Conservation (phyloP, 805 yeast species). For the Starmerella gropengiesseri region DNA sequence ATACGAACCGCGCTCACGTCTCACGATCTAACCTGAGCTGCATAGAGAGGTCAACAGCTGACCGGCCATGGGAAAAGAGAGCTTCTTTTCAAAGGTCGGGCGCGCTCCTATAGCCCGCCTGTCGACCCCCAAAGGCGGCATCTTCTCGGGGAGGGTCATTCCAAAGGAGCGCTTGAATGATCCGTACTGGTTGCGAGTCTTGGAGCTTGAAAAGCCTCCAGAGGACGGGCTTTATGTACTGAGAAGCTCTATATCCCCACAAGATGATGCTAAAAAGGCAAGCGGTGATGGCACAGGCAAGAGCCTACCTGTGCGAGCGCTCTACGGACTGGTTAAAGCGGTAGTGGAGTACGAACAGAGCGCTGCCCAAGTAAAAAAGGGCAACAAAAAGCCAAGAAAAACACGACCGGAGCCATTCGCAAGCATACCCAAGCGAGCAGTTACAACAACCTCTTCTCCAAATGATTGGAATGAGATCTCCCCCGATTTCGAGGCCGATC, state of each 20-base stretch:
- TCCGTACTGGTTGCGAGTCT: conserved; percentile 20
- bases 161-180: conserved; percentile 19
- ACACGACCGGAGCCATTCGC: too few relatives aligned
- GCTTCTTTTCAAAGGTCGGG: conserved; percentile 11
- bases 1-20: too few relatives aligned
- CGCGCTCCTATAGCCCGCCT: conserved; percentile 18
- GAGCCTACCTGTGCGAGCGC: conserved; percentile 9
- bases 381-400: not conserved
- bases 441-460: too few relatives aligned
- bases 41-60: too few relatives aligned
- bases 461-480: conserved; percentile 26
- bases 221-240: conserved; percentile 22
- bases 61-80: not conserved
- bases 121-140: conserved; percentile 18
- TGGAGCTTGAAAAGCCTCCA: conserved; percentile 22
- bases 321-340: conserved; percentile 16
- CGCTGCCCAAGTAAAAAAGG: not conserved
- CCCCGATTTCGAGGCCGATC: conserved; percentile 25
- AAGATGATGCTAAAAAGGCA: not conserved
- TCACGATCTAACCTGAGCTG: too few relatives aligned
- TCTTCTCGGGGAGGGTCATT: conserved; percentile 21
- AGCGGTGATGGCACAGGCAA: not conserved
- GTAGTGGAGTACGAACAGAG: conserved; percentile 16
- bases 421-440: too few relatives aligned
- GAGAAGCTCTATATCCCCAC: not conserved